phyloP scores from a whole-genome alignment of 495 filamentous ascomycete species.

The Trichoderma virens region DNA sequence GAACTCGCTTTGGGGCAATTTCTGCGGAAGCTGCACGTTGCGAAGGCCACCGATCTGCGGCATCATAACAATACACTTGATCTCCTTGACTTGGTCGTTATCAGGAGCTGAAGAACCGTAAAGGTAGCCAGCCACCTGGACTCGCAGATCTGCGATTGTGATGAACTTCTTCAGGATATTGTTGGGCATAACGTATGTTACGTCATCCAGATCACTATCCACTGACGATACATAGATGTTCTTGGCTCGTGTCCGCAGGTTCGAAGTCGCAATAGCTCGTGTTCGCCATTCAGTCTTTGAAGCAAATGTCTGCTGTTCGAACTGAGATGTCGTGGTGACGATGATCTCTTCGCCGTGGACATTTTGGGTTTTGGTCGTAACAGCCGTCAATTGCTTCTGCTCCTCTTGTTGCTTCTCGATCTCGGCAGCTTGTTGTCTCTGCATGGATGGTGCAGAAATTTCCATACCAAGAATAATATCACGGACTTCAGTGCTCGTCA shows the following conservation, averaged over 20 bases:
- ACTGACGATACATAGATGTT: constrained; percentile 98
- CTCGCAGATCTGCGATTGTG: constrained; percentile 91
- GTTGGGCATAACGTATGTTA: constrained; percentile 97
- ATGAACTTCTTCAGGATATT: constrained; percentile 99
- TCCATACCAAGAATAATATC: constrained; percentile 99
- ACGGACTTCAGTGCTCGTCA: constrained; percentile 93
- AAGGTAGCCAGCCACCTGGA: constrained; percentile 92
- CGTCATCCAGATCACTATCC: constrained; percentile 72
- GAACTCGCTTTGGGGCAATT: constrained; percentile 88
- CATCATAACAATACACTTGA: constrained; percentile 92
- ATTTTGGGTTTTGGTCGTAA: constrained; percentile 97
- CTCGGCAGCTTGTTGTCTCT: constrained; percentile 96
- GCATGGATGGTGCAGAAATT: constrained; percentile 95
- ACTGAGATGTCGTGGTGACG: constrained; percentile 94
- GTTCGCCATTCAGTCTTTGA: constrained; percentile 99
- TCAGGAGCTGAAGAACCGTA: constrained; percentile 91
- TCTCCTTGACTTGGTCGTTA: constrained; percentile 94
- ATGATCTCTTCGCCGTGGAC: constrained; percentile 97
- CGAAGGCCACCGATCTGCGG: constrained; percentile 93
- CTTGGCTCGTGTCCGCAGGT: constrained; percentile 88
- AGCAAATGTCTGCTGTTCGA: constrained; percentile 93
- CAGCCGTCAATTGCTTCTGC: constrained; percentile 90
- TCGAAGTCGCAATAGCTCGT: constrained; percentile 90
- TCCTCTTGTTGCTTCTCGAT: constrained; percentile 99
- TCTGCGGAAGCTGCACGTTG: constrained; percentile 84